Base-by-base conservation (phyloP, 345 rosid genomes). In the Eucalyptus sideroxylon region DNA sequence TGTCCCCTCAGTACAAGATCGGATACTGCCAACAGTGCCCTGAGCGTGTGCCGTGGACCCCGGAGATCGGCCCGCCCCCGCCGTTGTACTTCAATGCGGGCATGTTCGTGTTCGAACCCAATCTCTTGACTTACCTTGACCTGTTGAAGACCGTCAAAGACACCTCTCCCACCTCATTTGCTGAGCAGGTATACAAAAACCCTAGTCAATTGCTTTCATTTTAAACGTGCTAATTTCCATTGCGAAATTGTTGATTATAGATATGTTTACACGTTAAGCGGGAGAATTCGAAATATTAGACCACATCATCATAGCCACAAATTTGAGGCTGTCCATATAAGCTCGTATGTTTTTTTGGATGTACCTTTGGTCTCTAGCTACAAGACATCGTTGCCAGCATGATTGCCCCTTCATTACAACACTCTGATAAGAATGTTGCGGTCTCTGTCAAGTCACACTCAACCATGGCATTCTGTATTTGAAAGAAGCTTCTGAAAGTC, bases 11-110 rank as follows among this genome's bases (percentile, higher is more conserved):
- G 89, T 93, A 95, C 94, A 94, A 95, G 93, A 93, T 97, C 53
- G 98, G 99, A 9, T 96, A 97, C 91, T 96, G 99, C 92, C 99
- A 97, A 55, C 98, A 97, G 90, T 91, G 96, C 50, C 97, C 98
- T 2, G 95, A 93, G 34, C 95, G 89, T 86, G 97, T 97, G 34
- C 87, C 89, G 87, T 97, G 98, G 98, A 95, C 93, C 1, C 89
- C 88, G 1, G 95, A 92, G 89, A 60, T 95, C 91, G 99, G 98
- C 16, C 90, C 93, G 1, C 94, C 95, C 1, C 98, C 99, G 8
- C 92, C 96, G 34, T 95, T 95, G 44, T 97, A 97, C 91, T 96
- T 97, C 93, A 97, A 97, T 90, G 99, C 98, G 1, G 99, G 99
- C 62, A 96, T 96, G 99, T 95, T 96, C 53, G 88, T 97, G 80